Conservation (phyloP, 495 filamentous ascomycete genomes). For the Pyrenula massariospora region DNA sequence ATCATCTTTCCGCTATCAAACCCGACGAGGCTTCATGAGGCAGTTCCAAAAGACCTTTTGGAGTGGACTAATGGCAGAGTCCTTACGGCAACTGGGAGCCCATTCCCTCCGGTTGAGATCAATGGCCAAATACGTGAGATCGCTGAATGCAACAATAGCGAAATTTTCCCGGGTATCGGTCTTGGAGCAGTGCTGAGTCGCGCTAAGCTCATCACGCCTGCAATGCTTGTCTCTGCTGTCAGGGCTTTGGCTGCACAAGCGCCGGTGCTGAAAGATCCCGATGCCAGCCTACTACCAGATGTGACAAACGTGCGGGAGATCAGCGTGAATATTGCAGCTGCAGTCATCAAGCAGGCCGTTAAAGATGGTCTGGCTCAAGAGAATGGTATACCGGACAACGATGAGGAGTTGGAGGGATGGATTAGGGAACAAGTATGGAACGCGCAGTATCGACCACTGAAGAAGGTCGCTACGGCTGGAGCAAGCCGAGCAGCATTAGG, state of each 20-base stretch:
- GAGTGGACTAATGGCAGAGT: conserved; percentile 69
- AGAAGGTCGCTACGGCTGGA: too few species aligned
- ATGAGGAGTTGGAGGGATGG: conserved; percentile 61
- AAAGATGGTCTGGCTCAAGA: conserved; percentile 53
- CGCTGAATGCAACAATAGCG: conserved; percentile 84
- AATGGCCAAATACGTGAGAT: conserved; percentile 54
- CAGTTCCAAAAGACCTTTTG: conserved; percentile 63
- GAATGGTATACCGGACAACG: conserved; percentile 27
- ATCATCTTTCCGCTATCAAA: conserved; percentile 84
- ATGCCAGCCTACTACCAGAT: conserved; percentile 57
- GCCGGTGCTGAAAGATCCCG: conserved; percentile 50
- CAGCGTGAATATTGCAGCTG: conserved; percentile 64
- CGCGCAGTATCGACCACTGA: conserved; percentile 55
- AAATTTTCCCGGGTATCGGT: conserved; percentile 78
- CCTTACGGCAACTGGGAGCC: conserved; percentile 72
- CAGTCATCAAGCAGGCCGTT: conserved; percentile 63
- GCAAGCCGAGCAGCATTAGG: too few species aligned
- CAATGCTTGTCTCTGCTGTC: conserved; percentile 72
- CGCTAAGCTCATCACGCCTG: conserved; percentile 49
- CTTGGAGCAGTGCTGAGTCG: conserved; percentile 64
- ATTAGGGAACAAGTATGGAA: conserved; percentile 87
- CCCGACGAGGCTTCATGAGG: conserved; percentile 76
- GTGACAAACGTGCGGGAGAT: conserved; percentile 64
- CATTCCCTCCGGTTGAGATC: conserved; percentile 66
- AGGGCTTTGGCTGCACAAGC: conserved; percentile 58